Percentiles rank a stretch among this genome's conserved stretches.
phyloP scores from a whole-genome alignment of 2,329 filamentous ascomycete species.

The Phaeosphaeriaceae sp. region DNA sequence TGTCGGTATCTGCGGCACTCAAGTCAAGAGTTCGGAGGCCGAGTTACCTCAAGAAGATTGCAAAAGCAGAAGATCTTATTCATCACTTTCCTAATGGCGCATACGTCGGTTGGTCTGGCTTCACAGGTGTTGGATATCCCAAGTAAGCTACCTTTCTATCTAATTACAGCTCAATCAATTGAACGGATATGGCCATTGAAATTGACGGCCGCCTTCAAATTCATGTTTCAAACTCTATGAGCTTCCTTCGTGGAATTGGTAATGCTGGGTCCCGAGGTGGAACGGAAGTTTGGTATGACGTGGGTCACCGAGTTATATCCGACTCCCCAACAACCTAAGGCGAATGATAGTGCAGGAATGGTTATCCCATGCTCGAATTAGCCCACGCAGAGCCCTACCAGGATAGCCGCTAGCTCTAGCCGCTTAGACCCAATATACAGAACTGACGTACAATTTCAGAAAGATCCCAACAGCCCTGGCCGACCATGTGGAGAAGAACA shows the following conservation, averaged over 20 bases:
- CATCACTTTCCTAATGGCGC: slow-evolving; percentile 81
- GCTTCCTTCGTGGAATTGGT: slow-evolving; percentile 8
- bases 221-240: background rate
- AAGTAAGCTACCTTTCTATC: slow-evolving; percentile 62
- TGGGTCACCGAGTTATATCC: slow-evolving; percentile 33
- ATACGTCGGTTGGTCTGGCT: slow-evolving; percentile 92
- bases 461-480: slow-evolving; percentile 84
- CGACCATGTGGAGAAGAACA: slow-evolving; percentile 88
- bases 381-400: too few species aligned
- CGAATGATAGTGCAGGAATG: background rate
- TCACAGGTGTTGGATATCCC: slow-evolving; percentile 88
- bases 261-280: slow-evolving; percentile 30
- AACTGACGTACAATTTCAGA: slow-evolving; percentile 52
- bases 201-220: background rate
- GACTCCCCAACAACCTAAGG: slow-evolving; percentile 15
- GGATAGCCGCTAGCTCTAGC: too few species aligned
- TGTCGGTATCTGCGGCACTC: slow-evolving; percentile 73
- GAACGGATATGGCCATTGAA: background rate
- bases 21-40: slow-evolving; percentile 77
- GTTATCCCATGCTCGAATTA: background rate
- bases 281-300: slow-evolving; percentile 32
- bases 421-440: too few species aligned
- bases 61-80: slow-evolving; percentile 78
- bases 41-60: slow-evolving; percentile 80
- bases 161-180: background rate